Base-by-base conservation (phyloP, 768 basidiomycete genomes). In the Lactarius trivialis region DNA sequence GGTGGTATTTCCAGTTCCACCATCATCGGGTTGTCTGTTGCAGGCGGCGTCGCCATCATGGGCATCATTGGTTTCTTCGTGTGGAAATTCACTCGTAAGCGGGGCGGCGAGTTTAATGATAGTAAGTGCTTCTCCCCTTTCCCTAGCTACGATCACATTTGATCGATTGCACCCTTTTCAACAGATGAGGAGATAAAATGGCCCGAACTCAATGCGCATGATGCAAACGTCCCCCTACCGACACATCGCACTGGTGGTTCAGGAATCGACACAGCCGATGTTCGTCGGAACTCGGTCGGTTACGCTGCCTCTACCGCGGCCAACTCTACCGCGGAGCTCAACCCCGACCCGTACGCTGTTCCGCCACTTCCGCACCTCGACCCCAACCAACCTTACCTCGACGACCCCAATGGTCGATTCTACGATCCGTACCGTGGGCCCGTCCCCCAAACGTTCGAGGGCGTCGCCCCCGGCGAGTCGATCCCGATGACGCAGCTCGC, bases 61-160 rank as follows among this genome's bases (percentile, higher is more conserved):
- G 87, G 81, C 11, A 79, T 93, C 56, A 74, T 85, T 56, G 83
- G 77, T 17, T 93, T 93, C 76, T 81, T 91, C 66, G 75, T 89
- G 39, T 93, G 92, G 91, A 93, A 93, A 73, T 83, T 91, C 70
- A 89, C 88, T 2, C 80, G 87, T 69, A 93, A 92, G 72, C 85
- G 87, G 60, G 84, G 85, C 70, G 65, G 77, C 28, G 72, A 71
- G 56, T 90, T 89, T 69, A 88, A 92, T 69, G 88, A 90, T 75
- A 85, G 91, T 91, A 73, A 68, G 88, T 82, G 41, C 49, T 45
- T 61, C 34, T 12, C 37, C 5, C 8, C 60, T 36, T 49, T 39
- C 61, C 56, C 19, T 52, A 50, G 53, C 36, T 55, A 63, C 51
- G 8, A 30, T 53, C 60, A 59, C 53, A 45, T 17, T 24, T 61